Percentiles rank a stretch among this genome's conserved stretches.
These are phyloP conservation scores for Reutealis trisperma DNA, from an alignment of 345 rosid species.

Conservation along the genomic window DNA sequence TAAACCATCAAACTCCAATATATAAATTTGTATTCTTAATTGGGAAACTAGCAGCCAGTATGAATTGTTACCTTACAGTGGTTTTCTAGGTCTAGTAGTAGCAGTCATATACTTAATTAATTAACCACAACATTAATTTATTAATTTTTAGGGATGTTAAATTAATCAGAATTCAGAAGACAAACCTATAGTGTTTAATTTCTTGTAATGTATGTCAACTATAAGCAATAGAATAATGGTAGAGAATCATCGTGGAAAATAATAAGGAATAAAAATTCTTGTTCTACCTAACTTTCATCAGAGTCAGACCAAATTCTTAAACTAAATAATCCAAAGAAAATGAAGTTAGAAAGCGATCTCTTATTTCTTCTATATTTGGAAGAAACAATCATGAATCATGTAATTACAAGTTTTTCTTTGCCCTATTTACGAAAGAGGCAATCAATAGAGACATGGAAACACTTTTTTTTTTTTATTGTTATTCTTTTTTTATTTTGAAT, in stretches of 20 bases:
- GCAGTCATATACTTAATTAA: neutral
- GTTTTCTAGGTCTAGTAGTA: neutral
- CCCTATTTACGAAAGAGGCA: slow-evolving; percentile 21
- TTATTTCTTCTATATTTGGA: neutral
- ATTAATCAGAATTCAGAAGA: too few relatives aligned
- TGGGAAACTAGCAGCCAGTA: neutral
- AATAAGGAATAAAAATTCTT: neutral
- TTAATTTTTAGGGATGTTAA: too few relatives aligned
- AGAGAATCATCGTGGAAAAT: neutral
- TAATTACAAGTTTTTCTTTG: slow-evolving; percentile 20
- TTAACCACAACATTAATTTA: neutral
- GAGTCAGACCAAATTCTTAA: slow-evolving; percentile 7
- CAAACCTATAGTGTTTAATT: neutral
- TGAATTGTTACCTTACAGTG: neutral
- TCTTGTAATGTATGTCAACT: neutral
- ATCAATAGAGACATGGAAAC: slow-evolving; percentile 24
- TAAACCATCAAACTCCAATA: too few relatives aligned
- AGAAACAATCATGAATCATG: slow-evolving; percentile 34
- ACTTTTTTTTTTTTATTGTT: neutral
- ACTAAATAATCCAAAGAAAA: neutral
- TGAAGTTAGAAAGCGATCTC: slow-evolving; percentile 10
- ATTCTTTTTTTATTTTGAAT: neutral
- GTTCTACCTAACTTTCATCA: slow-evolving; percentile 29
- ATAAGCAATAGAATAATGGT: neutral
- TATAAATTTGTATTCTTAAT: too few relatives aligned